Conservation (phyloP, 148 eudicot species). For the Chenopodium formosanum region DNA sequence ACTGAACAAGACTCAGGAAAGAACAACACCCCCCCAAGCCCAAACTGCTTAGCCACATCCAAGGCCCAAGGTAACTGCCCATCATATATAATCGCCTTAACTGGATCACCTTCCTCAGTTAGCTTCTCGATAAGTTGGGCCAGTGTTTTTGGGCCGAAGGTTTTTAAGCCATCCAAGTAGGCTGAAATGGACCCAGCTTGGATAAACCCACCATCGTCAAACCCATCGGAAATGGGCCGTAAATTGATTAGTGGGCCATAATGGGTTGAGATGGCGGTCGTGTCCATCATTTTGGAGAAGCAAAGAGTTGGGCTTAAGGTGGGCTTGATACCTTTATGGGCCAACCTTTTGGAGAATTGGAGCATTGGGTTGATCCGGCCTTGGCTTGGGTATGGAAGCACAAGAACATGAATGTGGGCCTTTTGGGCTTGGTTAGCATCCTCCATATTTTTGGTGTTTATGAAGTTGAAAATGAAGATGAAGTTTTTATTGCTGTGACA, state of each 20-base stretch:
- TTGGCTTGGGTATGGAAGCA: constrained; percentile 55
- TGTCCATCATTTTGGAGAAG: constrained; percentile 35
- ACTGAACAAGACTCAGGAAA: constrained; percentile 61
- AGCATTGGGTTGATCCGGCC: constrained; percentile 65
- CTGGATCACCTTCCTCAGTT: constrained; percentile 26
- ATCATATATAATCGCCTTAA: constrained; percentile 48
- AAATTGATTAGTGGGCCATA: constrained; percentile 25
- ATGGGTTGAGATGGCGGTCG: constrained; percentile 17
- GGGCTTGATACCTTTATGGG: constrained; percentile 39
- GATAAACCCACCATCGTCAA: constrained; percentile 38
- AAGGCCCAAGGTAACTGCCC: constrained; percentile 53
- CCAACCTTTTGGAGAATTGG: constrained; percentile 54
- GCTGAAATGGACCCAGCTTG: constrained; percentile 28
- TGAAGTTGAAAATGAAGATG: background rate
- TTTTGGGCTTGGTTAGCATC: constrained; percentile 4
- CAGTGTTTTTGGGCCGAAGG: constrained; percentile 33
- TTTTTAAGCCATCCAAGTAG: constrained; percentile 33
- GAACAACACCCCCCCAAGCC: constrained; percentile 38
- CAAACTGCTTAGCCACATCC: constrained; percentile 44
- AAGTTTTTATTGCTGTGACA: too few species aligned
- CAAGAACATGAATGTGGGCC: constrained; percentile 46
- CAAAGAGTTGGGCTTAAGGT: constrained; percentile 38
- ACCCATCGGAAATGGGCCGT: constrained; percentile 49
- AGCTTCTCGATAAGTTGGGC: constrained; percentile 32
- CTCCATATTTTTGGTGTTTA: constrained; percentile 20